phyloP scores from a whole-genome alignment of 106 monocot species.

The Narthecium ossifragum region DNA sequence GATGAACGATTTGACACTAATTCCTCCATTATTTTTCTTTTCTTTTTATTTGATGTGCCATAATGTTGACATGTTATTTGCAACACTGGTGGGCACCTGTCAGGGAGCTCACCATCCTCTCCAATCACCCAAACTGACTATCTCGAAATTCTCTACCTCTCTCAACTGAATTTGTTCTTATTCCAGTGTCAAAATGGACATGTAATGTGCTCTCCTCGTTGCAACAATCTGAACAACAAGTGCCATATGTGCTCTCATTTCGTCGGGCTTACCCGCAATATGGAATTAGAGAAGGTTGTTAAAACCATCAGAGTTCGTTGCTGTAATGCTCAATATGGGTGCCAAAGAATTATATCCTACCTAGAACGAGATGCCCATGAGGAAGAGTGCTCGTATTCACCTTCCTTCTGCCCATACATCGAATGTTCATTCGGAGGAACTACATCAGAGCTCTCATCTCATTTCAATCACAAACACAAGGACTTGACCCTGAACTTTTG shows the following conservation, averaged over 20 bases:
- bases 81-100: no score
- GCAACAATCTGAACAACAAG: conserved; percentile 40
- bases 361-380: conserved; percentile 24
- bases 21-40: no score
- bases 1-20: no score
- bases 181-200: conserved; percentile 83
- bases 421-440: conserved; percentile 42
- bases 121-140: no score
- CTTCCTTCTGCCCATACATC: conserved; percentile 43
- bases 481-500: conserved; percentile 10
- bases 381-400: conserved; percentile 42
- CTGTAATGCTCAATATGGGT: conserved; percentile 41
- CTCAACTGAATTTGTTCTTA: not conserved
- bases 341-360: conserved; percentile 30
- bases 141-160: no score
- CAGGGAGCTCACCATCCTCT: no score
- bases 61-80: no score
- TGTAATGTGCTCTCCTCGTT: conserved; percentile 56
- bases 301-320: conserved; percentile 56
- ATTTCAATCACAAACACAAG: conserved; percentile 29
- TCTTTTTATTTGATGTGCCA: no score
- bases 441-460: conserved; percentile 17
- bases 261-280: conserved; percentile 33
- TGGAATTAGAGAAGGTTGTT: conserved; percentile 65
- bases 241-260: conserved; percentile 52